phyloP scores from a whole-genome alignment of 139 green algal species.

The Ulvella scutata region DNA sequence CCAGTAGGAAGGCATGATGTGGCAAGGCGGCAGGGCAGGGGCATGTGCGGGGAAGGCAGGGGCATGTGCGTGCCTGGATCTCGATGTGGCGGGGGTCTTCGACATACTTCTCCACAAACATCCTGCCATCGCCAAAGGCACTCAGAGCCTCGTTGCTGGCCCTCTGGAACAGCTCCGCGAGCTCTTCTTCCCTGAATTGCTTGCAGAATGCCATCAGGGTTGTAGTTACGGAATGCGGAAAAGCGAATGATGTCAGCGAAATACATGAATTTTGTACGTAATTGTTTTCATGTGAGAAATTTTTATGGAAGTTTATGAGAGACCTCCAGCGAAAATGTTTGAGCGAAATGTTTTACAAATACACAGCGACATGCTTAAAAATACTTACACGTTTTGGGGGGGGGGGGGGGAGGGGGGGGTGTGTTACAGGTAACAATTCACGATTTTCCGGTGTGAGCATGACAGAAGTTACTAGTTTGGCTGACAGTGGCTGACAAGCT shows the following conservation, averaged over 20 bases:
- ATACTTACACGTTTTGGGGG: no score
- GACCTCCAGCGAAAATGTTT: neutral
- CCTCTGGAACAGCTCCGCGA: slow-evolving; percentile 57
- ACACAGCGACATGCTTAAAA: no score
- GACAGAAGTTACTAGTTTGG: no score
- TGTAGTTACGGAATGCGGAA: neutral
- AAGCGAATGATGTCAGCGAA: no score
- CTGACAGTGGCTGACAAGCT: no score
- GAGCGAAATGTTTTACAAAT: neutral
- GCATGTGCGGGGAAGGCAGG: no score
- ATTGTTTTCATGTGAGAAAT: neutral
- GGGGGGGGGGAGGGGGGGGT: no score
- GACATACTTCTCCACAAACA: slow-evolving; percentile 94
- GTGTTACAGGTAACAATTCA: no score
- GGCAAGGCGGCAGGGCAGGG: no score
- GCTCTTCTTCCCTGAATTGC: slow-evolving; percentile 40
- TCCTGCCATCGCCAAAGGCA: slow-evolving; percentile 86
- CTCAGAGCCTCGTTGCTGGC: slow-evolving; percentile 57
- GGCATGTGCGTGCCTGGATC: slow-evolving; percentile 23
- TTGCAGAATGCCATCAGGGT: neutral
- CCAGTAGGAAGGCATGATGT: no score
- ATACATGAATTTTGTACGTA: neutral
- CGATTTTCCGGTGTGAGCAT: no score
- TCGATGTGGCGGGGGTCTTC: slow-evolving; percentile 72
- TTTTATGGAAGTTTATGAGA: neutral